phyloP scores from a whole-genome alignment of 306 rosid genomes.

The Malus sylvestris region DNA sequence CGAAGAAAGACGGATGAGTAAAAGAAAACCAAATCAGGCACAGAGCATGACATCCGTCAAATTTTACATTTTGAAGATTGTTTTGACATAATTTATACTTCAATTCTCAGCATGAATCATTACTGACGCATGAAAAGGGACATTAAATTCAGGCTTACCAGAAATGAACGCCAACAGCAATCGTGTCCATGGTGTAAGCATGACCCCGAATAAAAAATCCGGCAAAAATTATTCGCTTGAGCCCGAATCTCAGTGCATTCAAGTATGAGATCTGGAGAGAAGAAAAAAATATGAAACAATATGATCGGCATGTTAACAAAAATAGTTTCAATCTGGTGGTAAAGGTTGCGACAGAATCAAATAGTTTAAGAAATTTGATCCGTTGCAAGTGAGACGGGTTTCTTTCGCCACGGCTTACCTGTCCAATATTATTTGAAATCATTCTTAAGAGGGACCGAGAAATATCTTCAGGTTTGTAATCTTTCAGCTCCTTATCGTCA shows the following conservation, averaged over 20 bases:
- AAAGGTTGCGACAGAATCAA: neutral
- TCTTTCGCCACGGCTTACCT: slow-evolving; percentile 41
- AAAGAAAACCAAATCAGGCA: neutral
- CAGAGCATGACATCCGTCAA: neutral
- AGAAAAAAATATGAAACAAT: neutral
- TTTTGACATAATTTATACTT: neutral
- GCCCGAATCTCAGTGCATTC: slow-evolving; percentile 88
- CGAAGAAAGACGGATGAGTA: neutral
- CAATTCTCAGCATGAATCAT: neutral
- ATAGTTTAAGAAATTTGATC: neutral
- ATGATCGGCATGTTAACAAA: neutral
- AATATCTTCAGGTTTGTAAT: slow-evolving; percentile 78
- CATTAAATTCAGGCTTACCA: slow-evolving; percentile 38
- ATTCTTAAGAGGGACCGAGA: slow-evolving; percentile 90
- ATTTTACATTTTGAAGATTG: neutral
- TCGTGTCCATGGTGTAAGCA: slow-evolving; percentile 86
- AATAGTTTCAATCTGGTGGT: neutral
- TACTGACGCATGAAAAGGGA: neutral
- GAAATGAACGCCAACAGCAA: slow-evolving; percentile 88
- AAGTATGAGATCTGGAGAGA: slow-evolving; percentile 72
- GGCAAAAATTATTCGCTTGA: slow-evolving; percentile 86
- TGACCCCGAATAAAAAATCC: slow-evolving; percentile 90
- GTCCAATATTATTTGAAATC: slow-evolving; percentile 96
- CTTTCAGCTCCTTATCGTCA: slow-evolving; percentile 59
- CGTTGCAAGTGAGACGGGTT: neutral